Conservation (phyloP, 176 grass and related monocot species). For the Oryza glumipatula region DNA sequence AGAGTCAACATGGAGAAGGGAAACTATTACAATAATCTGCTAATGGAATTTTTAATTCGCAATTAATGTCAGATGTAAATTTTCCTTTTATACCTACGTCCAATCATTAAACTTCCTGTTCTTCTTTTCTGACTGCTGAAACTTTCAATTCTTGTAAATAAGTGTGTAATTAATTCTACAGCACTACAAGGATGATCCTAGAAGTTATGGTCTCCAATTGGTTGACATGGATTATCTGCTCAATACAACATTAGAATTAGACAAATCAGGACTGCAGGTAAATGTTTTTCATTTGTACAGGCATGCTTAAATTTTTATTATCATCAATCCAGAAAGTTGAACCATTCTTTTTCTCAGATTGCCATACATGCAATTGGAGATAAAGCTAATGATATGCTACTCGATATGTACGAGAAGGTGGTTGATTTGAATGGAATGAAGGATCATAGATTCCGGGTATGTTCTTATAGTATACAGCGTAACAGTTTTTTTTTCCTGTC, state of each 20-base stretch:
- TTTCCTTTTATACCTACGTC: neutral
- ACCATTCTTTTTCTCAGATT: slow-evolving; percentile 51
- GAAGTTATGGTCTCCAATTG: slow-evolving; percentile 72
- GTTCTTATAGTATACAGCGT: slow-evolving; percentile 30
- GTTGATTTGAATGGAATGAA: slow-evolving; percentile 66
- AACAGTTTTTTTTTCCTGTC: slow-evolving; percentile 10
- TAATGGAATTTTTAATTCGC: neutral
- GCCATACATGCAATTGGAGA: slow-evolving; percentile 97
- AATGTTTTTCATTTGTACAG: neutral
- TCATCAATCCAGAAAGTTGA: slow-evolving; percentile 7
- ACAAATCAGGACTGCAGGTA: slow-evolving; percentile 87
- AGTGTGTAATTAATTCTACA: slow-evolving; percentile 33
- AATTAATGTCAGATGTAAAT: slow-evolving; percentile 3
- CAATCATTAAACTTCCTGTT: neutral
- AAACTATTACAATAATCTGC: neutral
- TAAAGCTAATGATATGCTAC: slow-evolving; percentile 83
- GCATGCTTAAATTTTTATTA: slow-evolving; percentile 1
- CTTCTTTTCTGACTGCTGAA: neutral
- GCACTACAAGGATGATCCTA: slow-evolving; percentile 68
- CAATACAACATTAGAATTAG: slow-evolving; percentile 74
- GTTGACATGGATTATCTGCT: slow-evolving; percentile 63
- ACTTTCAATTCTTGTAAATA: neutral
- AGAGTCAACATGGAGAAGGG: neutral
- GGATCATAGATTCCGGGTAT: slow-evolving; percentile 83
- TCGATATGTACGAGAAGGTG: slow-evolving; percentile 65